These are phyloP conservation scores for Paracoccidioides lutzii DNA, from an alignment of 2,329 filamentous ascomycete species.

Conservation along the genomic window DNA sequence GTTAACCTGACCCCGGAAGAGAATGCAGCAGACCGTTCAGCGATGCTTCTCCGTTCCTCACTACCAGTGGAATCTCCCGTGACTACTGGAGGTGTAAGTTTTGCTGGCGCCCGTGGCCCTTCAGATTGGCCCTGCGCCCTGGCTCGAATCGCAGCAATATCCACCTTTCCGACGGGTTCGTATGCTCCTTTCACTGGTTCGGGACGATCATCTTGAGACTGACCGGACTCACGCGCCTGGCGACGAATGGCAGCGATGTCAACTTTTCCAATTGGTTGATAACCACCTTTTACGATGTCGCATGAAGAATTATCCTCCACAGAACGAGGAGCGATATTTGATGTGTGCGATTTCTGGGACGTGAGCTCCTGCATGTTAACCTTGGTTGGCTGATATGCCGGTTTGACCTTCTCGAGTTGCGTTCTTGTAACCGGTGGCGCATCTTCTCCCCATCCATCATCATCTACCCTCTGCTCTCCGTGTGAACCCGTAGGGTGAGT, in stretches of 20 bases:
- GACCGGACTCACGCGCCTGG: slow-evolving; percentile 51
- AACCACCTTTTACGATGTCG: slow-evolving; percentile 70
- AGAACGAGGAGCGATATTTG: slow-evolving; percentile 35
- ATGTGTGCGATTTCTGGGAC: slow-evolving; percentile 54
- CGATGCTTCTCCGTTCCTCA: slow-evolving; percentile 49
- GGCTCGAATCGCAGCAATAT: slow-evolving; percentile 86
- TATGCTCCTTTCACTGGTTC: slow-evolving; percentile 82
- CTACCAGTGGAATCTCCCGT: slow-evolving; percentile 34
- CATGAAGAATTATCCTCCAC: slow-evolving; percentile 21
- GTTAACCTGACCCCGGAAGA: slow-evolving; percentile 64
- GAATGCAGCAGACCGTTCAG: slow-evolving; percentile 68
- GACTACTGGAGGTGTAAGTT: slow-evolving; percentile 31
- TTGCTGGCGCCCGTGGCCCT: slow-evolving; percentile 27
- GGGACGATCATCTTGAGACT: slow-evolving; percentile 58
- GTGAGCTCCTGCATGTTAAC: slow-evolving; percentile 83
- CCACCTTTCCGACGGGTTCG: slow-evolving; percentile 89
- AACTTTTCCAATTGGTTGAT: slow-evolving; percentile 94
- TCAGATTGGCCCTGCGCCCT: slow-evolving; percentile 46
- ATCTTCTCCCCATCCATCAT: slow-evolving; percentile 89
- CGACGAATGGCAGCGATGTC: slow-evolving; percentile 82
- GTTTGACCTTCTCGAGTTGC: slow-evolving; percentile 78
- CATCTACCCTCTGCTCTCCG: slow-evolving; percentile 50
- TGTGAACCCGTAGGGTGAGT: slow-evolving; percentile 39
- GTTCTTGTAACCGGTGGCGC: slow-evolving; percentile 80
- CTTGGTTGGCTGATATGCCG: slow-evolving; percentile 89